Percentiles rank a stretch among this genome's conserved stretches.
Conservation (phyloP, 306 rosid species). For the Mimosa bimucronata region DNA sequence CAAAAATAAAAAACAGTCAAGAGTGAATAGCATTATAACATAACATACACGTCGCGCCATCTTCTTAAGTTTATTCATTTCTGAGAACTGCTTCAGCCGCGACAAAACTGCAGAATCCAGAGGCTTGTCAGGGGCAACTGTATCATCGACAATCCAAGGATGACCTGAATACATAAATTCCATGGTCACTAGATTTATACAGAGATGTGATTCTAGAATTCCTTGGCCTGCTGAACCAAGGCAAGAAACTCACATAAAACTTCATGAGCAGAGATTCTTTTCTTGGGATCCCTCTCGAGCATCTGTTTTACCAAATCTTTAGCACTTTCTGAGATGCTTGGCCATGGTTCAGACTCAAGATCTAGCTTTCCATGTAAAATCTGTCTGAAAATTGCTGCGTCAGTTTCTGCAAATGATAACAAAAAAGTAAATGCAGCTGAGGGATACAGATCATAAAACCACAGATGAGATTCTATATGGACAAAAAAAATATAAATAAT, state of each 20-base stretch:
- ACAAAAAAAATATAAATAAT: conserved; percentile 13
- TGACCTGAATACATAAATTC: conserved; percentile 59
- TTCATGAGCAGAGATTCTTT: conserved; percentile 82
- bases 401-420: conserved; percentile 61
- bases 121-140: conserved; percentile 83
- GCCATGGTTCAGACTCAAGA: conserved; percentile 89
- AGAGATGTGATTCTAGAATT: conserved; percentile 22
- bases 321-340: conserved; percentile 81
- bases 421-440: conserved; percentile 33
- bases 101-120: conserved; percentile 91
- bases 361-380: conserved; percentile 73
- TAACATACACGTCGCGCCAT: conserved; percentile 82
- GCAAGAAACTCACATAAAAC: conserved; percentile 71
- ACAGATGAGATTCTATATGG: background rate
- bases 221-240: conserved; percentile 21
- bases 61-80: conserved; percentile 90
- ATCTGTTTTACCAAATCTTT: conserved; percentile 72
- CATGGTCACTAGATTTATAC: conserved; percentile 35
- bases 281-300: conserved; percentile 76
- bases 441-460: conserved; percentile 19
- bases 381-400: conserved; percentile 81
- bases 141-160: conserved; percentile 90
- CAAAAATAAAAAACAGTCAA: conserved; percentile 1
- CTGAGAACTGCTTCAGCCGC: conserved; percentile 85
- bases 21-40: background rate